Evolutionary conservation across 257 asterid species (phyloP).

Genomic region (Gentiana macrophylla): DNA sequence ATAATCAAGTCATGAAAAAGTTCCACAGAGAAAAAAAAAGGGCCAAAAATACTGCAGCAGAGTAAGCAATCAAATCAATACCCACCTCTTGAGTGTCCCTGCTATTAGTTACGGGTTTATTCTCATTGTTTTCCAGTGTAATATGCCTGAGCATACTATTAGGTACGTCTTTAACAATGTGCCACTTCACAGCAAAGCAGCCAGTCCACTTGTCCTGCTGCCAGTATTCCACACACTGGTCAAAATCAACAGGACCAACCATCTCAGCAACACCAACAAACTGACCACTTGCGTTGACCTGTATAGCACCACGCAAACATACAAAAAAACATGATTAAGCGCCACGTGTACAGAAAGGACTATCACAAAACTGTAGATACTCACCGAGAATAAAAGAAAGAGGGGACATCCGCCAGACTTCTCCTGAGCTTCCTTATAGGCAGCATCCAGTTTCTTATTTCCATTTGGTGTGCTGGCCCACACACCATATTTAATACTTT

Average conservation of each 20-base stretch:
- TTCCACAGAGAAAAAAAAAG: neutral
- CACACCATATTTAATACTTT: slow-evolving; percentile 39
- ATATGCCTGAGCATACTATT: slow-evolving; percentile 27
- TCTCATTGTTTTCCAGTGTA: slow-evolving; percentile 34
- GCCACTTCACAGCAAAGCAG: slow-evolving; percentile 38
- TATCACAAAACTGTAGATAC: slow-evolving; percentile 5
- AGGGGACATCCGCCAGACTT: slow-evolving; percentile 25
- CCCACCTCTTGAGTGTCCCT: slow-evolving; percentile 45
- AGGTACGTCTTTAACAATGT: slow-evolving; percentile 32
- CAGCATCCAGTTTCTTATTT: slow-evolving; percentile 37
- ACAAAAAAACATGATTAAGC: neutral
- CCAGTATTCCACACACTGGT: slow-evolving; percentile 29
- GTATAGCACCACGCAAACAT: neutral
- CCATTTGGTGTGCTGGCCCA: slow-evolving; percentile 52
- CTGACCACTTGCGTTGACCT: slow-evolving; percentile 47
- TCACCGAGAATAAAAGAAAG: slow-evolving; percentile 37
- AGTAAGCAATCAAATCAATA: neutral
- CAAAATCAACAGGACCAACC: slow-evolving; percentile 31
- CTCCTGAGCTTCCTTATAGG: slow-evolving; percentile 33
- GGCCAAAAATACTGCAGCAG: neutral
- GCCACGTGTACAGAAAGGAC: neutral
- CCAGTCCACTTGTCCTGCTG: slow-evolving; percentile 50
- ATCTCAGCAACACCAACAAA: slow-evolving; percentile 46
- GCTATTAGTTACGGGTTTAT: slow-evolving; percentile 45
- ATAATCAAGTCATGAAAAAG: neutral